Conservation (phyloP, 805 yeast genomes). For the Hanseniaspora guilliermondii region DNA sequence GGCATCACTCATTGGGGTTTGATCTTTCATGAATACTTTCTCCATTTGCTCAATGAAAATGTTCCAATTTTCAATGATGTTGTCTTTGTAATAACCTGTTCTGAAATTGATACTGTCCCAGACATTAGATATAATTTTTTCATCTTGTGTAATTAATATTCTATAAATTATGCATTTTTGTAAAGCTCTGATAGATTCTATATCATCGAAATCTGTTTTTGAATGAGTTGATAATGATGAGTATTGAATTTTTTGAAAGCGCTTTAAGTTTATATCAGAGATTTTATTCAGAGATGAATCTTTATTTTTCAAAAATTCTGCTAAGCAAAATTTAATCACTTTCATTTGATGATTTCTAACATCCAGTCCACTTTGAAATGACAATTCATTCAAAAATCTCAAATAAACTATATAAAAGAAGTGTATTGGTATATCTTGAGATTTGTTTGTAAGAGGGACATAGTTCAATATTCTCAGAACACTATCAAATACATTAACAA, state of each 20-base stretch:
- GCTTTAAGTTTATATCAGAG: background rate
- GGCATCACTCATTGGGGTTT: background rate
- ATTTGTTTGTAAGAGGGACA: background rate
- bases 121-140: constrained; percentile 6
- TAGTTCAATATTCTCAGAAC: background rate
- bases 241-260: background rate
- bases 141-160: constrained; percentile 6
- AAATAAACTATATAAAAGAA: constrained; percentile 11
- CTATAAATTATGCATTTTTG: constrained; percentile 12
- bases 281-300: background rate
- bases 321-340: background rate
- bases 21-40: background rate
- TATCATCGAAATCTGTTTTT: background rate
- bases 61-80: constrained; percentile 7
- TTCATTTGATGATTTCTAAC: background rate
- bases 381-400: constrained; percentile 5
- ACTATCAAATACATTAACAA: background rate
- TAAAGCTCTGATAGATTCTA: constrained; percentile 6
- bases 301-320: background rate
- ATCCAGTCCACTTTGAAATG: background rate
- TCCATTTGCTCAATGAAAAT: constrained; percentile 10
- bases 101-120: constrained; percentile 11
- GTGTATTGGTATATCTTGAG: constrained; percentile 7
- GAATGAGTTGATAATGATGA: background rate
- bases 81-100: constrained; percentile 7